A percentile compares a stretch with the other conserved stretches of the same genome.
Evolutionary conservation across 805 yeast genomes (phyloP).

Genomic region (Saccharomycopsis sp.): DNA sequence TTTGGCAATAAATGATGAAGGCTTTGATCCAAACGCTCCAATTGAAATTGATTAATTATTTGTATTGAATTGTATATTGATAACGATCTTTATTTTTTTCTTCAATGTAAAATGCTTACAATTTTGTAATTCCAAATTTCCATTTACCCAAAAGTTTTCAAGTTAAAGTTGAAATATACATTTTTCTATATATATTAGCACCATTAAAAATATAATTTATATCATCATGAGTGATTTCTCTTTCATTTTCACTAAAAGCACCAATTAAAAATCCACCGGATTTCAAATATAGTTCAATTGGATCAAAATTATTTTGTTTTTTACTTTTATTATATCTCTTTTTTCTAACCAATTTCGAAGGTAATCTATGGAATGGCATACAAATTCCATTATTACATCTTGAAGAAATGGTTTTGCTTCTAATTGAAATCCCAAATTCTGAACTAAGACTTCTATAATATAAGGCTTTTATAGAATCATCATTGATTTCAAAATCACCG

Average conservation of each 20-base stretch:
- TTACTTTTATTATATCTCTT: conserved; percentile 20
- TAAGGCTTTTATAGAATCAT: conserved; percentile 21
- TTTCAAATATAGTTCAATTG: conserved; percentile 35
- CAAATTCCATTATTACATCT: conserved; percentile 38
- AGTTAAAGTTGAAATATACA: too few relatives aligned
- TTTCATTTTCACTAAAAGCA: conserved; percentile 29
- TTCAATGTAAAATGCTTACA: too few relatives aligned
- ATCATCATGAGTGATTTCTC: conserved; percentile 26
- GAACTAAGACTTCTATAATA: conserved; percentile 38
- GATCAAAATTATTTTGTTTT: conserved; percentile 18
- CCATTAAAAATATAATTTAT: conserved; percentile 37
- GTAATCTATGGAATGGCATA: conserved; percentile 40
- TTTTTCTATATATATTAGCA: conserved; percentile 37
- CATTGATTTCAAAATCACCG: conserved; percentile 21
- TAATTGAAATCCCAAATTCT: conserved; percentile 41
- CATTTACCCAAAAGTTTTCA: too few relatives aligned
- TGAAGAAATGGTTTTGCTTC: conserved; percentile 23
- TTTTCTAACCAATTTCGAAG: conserved; percentile 35
- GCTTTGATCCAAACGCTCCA: too few relatives aligned
- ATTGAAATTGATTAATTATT: too few relatives aligned
- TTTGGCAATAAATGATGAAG: too few relatives aligned
- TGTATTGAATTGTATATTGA: too few relatives aligned
- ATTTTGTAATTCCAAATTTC: too few relatives aligned
- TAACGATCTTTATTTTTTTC: too few relatives aligned
- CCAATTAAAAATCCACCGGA: conserved; percentile 45